Evolutionary conservation across 805 yeast genomes (phyloP).

Genomic region (Wickerhamiella spandovensis): DNA sequence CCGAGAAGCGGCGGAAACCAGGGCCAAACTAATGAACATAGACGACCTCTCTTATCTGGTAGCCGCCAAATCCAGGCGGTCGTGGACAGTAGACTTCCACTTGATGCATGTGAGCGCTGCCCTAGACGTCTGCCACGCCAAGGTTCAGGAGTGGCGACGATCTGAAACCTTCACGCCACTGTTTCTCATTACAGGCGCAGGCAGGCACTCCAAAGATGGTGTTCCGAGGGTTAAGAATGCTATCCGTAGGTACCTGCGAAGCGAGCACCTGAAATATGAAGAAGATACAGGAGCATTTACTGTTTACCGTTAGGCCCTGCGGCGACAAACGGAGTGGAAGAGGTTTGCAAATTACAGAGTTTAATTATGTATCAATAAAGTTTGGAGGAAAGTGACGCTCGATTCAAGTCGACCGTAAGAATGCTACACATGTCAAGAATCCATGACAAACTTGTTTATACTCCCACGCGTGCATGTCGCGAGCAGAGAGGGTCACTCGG

Average conservation of each 20-base stretch:
- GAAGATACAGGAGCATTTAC: neutral
- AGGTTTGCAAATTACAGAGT: no score
- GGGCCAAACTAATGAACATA: conserved; percentile 1
- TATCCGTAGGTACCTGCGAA: conserved; percentile 5
- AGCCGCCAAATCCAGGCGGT: neutral
- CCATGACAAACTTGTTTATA: no score
- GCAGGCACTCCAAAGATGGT: conserved; percentile 10
- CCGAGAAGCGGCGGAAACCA: neutral
- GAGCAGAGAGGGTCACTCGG: no score
- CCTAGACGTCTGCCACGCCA: conserved; percentile 2
- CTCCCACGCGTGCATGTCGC: no score
- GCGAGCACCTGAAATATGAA: neutral
- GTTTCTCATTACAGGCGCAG: conserved; percentile 11
- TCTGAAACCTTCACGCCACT: neutral
- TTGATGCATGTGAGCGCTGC: conserved; percentile 8
- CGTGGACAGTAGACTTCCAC: conserved; percentile 5
- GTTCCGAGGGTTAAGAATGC: conserved; percentile 11
- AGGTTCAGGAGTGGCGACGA: conserved; percentile 1
- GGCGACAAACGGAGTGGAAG: no score
- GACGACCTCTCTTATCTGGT: conserved; percentile 3
- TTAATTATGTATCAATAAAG: no score
- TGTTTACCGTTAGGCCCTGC: neutral
- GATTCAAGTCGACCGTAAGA: no score
- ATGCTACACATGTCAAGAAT: no score
- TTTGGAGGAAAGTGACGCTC: no score